These are phyloP conservation scores for Acanthamoeba lenticulata DNA, from an alignment of 208 protist species.

Conservation along the genomic window DNA sequence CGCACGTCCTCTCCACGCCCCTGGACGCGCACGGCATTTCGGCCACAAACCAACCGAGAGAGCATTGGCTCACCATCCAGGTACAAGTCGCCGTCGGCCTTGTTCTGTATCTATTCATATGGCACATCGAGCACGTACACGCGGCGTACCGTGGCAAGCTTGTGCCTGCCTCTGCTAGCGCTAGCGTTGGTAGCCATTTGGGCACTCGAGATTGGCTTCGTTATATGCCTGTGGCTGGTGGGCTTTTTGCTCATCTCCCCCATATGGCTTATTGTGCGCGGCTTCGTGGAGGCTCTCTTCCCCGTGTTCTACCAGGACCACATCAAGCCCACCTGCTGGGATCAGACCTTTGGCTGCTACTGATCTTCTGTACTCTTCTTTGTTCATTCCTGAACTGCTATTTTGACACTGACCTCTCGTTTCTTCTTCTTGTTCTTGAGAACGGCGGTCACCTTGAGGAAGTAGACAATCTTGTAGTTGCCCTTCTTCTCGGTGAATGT, in stretches of 20 bases:
- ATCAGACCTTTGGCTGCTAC: slow-evolving; percentile 46
- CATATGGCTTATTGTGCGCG: not conserved
- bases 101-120: not conserved
- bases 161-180: not conserved
- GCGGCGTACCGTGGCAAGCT: not conserved
- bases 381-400: too few species aligned
- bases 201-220: not conserved
- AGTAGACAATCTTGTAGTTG: too few species aligned
- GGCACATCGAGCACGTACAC: not conserved
- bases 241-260: not conserved
- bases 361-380: too few species aligned
- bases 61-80: not conserved
- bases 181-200: not conserved
- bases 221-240: not conserved
- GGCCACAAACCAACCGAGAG: not conserved
- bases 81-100: not conserved
- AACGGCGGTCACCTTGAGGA: too few species aligned
- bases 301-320: not conserved
- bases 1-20: not conserved
- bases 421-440: too few species aligned
- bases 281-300: not conserved
- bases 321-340: slow-evolving; percentile 40
- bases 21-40: not conserved
- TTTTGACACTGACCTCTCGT: too few species aligned
- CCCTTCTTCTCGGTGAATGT: too few species aligned